Base-by-base conservation (phyloP, 108 stramenopile genomes). In the Discostella stelligeroides region DNA sequence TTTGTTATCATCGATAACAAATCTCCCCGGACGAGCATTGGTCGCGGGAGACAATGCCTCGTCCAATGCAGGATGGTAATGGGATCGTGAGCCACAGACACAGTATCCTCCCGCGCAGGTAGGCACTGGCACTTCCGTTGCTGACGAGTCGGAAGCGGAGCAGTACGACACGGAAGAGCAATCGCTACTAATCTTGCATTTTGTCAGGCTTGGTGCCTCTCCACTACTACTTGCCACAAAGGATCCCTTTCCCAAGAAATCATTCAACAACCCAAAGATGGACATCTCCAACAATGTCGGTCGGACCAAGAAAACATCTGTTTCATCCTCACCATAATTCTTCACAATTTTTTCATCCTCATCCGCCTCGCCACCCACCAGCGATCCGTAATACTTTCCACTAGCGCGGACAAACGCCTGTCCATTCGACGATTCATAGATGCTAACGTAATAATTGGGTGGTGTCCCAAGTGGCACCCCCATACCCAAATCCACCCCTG, bases 21-120 rank as follows among this genome's bases (percentile, higher is more conserved):
- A 94, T 42, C 66, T 83, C 45, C 90, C 86, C n/a, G 89, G 73
- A 39, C 42, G 40, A 30, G 82, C 84, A 50, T 87, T 87, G 21
- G 80, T 57, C 18, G 87, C 84, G 8, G 93, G 63, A 34, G 58
- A 64, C 12, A 94, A 14, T 0, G 87, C 88, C 76, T 90, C 87
- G 56, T 94, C 93, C 4, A 94, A 45, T 25, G 90, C 93, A 9
- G 85, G 64, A 61, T 94, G 93, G 51, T 85, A 94, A 53, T 82
- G 84, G 9, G 87, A 87, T 46, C 90, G 76, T 18, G 79, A 77
- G 51, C 93, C 91, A 27, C 91, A 90, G 42, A 90, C 86, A 34
- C 84, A 80, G 8, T 58, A 56, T 0, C 78, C 76, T 41, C 87
- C 83, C 6, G 88, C 84, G 48, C 93, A 94, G 3, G 68, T 76